A percentile compares a stretch with the other conserved stretches of the same genome.
phyloP scores from a whole-genome alignment of 495 filamentous ascomycete species.

The Penicillium roqueforti region DNA sequence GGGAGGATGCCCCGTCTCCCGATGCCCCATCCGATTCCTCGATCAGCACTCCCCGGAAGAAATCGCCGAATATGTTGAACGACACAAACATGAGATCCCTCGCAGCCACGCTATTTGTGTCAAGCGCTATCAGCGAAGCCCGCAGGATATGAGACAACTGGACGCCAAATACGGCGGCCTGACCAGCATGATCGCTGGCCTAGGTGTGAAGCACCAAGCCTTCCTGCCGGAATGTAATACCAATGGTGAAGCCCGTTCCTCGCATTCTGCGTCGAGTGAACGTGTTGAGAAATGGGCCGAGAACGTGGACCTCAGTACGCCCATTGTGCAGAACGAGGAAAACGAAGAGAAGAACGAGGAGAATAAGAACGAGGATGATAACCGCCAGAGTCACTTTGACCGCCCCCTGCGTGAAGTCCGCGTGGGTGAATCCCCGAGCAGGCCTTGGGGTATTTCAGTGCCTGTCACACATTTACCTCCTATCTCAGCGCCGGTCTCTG shows the following conservation, averaged over 20 bases:
- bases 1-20: slow-evolving; percentile 72
- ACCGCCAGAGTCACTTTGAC: slow-evolving; percentile 63
- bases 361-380: slow-evolving; percentile 26
- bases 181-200: slow-evolving; percentile 83
- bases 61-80: slow-evolving; percentile 82
- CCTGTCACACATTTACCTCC: slow-evolving; percentile 48
- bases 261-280: slow-evolving; percentile 45
- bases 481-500: slow-evolving; percentile 23
- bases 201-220: slow-evolving; percentile 77
- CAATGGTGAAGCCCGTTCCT: slow-evolving; percentile 26
- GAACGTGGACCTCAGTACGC: slow-evolving; percentile 49
- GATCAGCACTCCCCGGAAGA: slow-evolving; percentile 89
- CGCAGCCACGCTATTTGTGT: slow-evolving; percentile 89
- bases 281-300: slow-evolving; percentile 79
- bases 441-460: slow-evolving; percentile 86
- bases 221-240: slow-evolving; percentile 63
- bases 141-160: slow-evolving; percentile 72
- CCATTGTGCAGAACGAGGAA: slow-evolving; percentile 30
- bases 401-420: slow-evolving; percentile 76
- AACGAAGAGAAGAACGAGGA: slow-evolving; percentile 37
- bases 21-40: slow-evolving; percentile 85
- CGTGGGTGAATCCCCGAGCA: slow-evolving; percentile 82
- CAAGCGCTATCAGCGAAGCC: slow-evolving; percentile 76
- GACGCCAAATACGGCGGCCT: slow-evolving; percentile 90
- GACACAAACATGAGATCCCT: slow-evolving; percentile 88